phyloP scores from a whole-genome alignment of 768 basidiomycete species.

The Chalciporus chontae region DNA sequence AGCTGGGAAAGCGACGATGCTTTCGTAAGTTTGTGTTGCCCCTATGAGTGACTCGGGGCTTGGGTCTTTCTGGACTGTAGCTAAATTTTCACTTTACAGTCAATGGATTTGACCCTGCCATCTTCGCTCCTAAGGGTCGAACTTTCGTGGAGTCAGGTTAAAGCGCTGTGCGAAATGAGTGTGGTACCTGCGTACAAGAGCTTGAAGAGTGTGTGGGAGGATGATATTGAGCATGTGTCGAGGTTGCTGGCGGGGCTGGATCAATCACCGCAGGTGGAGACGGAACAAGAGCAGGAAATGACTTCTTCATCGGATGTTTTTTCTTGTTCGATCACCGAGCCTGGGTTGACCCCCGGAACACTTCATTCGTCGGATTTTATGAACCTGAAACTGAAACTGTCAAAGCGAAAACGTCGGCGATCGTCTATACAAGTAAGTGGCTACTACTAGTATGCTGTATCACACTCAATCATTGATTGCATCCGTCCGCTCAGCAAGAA shows the following conservation, averaged over 20 bases:
- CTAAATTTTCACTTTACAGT: slow-evolving; percentile 3
- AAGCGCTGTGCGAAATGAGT: slow-evolving; percentile 28
- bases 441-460: no score
- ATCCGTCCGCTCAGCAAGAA: slow-evolving; percentile 8
- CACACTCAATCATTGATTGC: not conserved
- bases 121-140: slow-evolving; percentile 9
- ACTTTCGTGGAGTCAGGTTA: slow-evolving; percentile 27
- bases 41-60: not conserved
- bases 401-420: slow-evolving; percentile 13
- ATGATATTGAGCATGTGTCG: slow-evolving; percentile 42
- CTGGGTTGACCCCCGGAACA: not conserved
- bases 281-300: not conserved
- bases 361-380: not conserved
- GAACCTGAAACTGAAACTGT: slow-evolving; percentile 5
- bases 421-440: slow-evolving; percentile 8
- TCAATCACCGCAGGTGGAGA: slow-evolving; percentile 9
- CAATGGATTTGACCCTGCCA: slow-evolving; percentile 10
- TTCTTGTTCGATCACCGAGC: not conserved
- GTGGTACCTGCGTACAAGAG: slow-evolving; percentile 34
- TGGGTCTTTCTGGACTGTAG: not conserved
- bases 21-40: slow-evolving; percentile 10
- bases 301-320: not conserved
- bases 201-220: slow-evolving; percentile 32
- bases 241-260: slow-evolving; percentile 43
- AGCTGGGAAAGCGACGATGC: slow-evolving; percentile 1